These are phyloP conservation scores for Byssothecium circinans DNA, from an alignment of 2,329 filamentous ascomycete genomes.

Conservation along the genomic window DNA sequence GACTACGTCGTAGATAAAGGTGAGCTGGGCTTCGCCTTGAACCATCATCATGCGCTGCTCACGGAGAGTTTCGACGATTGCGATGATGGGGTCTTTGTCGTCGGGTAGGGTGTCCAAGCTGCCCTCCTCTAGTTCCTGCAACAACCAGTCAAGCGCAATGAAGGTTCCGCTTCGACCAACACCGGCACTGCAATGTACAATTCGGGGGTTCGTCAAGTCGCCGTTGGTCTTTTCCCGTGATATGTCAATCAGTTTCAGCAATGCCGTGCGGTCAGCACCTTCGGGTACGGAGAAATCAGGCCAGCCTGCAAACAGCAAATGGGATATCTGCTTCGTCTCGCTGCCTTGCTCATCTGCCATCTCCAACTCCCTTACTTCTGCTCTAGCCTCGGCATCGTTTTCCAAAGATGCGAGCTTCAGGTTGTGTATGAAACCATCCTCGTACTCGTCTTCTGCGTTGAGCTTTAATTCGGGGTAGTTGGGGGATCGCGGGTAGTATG, in stretches of 20 bases:
- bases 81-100: conserved; percentile 69
- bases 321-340: conserved; percentile 71
- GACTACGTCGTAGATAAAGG: conserved; percentile 86
- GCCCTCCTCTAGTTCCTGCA: conserved; percentile 78
- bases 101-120: conserved; percentile 57
- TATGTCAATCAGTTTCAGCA: conserved; percentile 70
- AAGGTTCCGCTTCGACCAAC: conserved; percentile 95
- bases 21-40: conserved; percentile 80
- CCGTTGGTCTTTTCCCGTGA: conserved; percentile 61
- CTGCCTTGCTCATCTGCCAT: conserved; percentile 46
- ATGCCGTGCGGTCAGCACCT: conserved; percentile 65
- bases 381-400: conserved; percentile 60
- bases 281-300: conserved; percentile 85
- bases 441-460: conserved; percentile 66
- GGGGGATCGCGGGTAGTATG: conserved; percentile 71
- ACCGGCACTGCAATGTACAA: conserved; percentile 76
- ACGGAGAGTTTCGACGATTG: conserved; percentile 77
- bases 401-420: conserved; percentile 62
- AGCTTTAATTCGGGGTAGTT: conserved; percentile 51
- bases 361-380: conserved; percentile 72
- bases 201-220: conserved; percentile 64
- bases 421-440: conserved; percentile 66
- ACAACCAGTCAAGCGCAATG: conserved; percentile 89
- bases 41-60: conserved; percentile 96
- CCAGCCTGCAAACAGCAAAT: conserved; percentile 85